phyloP scores from a whole-genome alignment of 345 rosid species.

The Arabidopsis suecica region DNA sequence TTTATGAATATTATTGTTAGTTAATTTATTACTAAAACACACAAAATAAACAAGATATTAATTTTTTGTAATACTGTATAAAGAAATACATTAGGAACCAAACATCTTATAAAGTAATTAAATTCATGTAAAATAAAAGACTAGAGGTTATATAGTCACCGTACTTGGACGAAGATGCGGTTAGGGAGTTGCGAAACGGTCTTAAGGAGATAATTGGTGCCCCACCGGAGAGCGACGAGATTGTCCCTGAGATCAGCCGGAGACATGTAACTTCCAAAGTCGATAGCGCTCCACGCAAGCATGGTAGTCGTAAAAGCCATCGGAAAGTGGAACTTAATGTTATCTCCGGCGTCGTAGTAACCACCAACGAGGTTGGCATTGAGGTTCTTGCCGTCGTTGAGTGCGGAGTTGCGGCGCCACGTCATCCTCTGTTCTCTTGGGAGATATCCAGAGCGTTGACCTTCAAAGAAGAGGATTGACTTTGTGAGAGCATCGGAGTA shows the following conservation, averaged over 20 bases:
- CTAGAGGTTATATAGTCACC: neutral
- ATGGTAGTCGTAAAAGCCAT: constrained; percentile 93
- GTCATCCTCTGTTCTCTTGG: constrained; percentile 65
- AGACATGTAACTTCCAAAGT: constrained; percentile 77
- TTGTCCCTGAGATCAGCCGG: constrained; percentile 56
- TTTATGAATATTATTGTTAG: neutral
- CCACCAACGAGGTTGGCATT: constrained; percentile 76
- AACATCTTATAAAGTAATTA: neutral
- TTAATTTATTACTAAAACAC: neutral
- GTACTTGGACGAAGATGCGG: constrained; percentile 89
- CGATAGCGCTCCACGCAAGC: constrained; percentile 83
- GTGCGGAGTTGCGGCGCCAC: constrained; percentile 76
- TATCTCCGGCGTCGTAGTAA: constrained; percentile 94
- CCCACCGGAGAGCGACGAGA: constrained; percentile 70
- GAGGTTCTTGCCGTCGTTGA: constrained; percentile 70
- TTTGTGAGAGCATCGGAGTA: constrained; percentile 76
- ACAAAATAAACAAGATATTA: neutral
- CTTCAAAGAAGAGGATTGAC: constrained; percentile 87
- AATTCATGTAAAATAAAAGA: neutral
- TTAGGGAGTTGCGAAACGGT: constrained; percentile 78
- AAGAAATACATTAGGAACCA: neutral
- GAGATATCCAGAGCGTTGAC: constrained; percentile 82
- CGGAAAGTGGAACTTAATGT: constrained; percentile 83
- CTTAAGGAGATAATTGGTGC: constrained; percentile 79
- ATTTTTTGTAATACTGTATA: neutral